These are phyloP conservation scores for Salix udensis DNA, from an alignment of 345 rosid species.

Conservation along the genomic window DNA sequence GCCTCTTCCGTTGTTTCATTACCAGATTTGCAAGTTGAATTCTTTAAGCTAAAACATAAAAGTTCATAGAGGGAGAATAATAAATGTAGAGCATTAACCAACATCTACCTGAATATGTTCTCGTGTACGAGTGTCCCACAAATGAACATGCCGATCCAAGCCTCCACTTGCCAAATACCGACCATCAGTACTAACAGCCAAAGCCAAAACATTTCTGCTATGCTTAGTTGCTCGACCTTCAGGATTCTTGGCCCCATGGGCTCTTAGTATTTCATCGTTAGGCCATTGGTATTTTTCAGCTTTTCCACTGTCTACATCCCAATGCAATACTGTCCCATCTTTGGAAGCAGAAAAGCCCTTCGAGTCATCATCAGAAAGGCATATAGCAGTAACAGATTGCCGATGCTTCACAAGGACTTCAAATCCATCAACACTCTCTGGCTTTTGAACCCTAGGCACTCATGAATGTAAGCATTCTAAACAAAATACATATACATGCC, in stretches of 20 bases:
- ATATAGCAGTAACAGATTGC: slow-evolving; percentile 70
- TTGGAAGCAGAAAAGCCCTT: slow-evolving; percentile 90
- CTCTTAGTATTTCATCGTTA: slow-evolving; percentile 53
- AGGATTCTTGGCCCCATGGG: slow-evolving; percentile 73
- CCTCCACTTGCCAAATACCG: slow-evolving; percentile 95
- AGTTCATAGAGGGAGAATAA: not conserved
- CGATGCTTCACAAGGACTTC: slow-evolving; percentile 59
- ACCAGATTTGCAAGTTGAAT: not conserved
- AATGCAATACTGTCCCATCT: slow-evolving; percentile 75
- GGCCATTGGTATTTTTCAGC: slow-evolving; percentile 73
- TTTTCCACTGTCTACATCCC: slow-evolving; percentile 83
- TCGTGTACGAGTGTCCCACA: slow-evolving; percentile 88
- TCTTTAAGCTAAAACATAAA: not conserved
- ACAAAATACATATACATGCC: not conserved
- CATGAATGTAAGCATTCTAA: slow-evolving; percentile 15
- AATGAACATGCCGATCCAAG: slow-evolving; percentile 86
- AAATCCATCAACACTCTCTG: slow-evolving; percentile 50
- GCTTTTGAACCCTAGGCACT: slow-evolving; percentile 61
- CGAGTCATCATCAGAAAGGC: slow-evolving; percentile 78
- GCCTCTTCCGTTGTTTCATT: not conserved
- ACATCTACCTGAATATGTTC: slow-evolving; percentile 71
- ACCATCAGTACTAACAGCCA: slow-evolving; percentile 90
- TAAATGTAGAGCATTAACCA: not conserved
- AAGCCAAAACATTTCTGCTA: slow-evolving; percentile 66
- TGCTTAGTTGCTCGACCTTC: slow-evolving; percentile 66